Conservation (phyloP, 2,329 filamentous ascomycete species). For the Colletotrichum sp. region DNA sequence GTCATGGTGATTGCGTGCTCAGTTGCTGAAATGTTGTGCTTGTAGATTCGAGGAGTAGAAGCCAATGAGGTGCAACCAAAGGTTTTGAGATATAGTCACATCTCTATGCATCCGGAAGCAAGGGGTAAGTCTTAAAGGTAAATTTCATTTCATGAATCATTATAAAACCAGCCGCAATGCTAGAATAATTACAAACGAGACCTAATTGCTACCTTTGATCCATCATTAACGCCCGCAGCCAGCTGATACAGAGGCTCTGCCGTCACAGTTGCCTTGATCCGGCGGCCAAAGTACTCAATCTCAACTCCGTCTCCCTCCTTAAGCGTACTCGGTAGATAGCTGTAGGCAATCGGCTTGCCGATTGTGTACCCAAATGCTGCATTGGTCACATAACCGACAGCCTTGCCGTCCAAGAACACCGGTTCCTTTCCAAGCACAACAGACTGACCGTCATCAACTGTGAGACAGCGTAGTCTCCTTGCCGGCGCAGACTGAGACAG, state of each 20-base stretch:
- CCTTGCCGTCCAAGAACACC: conserved; percentile 52
- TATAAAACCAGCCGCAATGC: background rate
- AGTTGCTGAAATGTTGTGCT: background rate
- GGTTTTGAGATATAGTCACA: too few relatives aligned
- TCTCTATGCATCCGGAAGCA: too few relatives aligned
- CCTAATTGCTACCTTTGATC: background rate
- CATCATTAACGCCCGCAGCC: background rate
- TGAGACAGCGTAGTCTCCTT: conserved; percentile 52
- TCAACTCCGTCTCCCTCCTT: conserved; percentile 56
- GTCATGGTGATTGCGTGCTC: background rate
- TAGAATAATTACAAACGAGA: background rate
- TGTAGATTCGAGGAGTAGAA: background rate
- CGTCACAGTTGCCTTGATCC: conserved; percentile 58
- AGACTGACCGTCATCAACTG: conserved; percentile 60
- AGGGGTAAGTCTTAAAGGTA: too few relatives aligned
- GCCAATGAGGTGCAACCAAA: background rate
- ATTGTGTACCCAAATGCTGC: conserved; percentile 66
- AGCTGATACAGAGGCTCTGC: conserved; percentile 50
- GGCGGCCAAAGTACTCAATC: conserved; percentile 65
- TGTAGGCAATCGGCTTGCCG: conserved; percentile 63
- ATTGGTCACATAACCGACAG: conserved; percentile 64
- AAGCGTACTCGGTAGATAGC: conserved; percentile 56
- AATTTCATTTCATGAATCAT: background rate
- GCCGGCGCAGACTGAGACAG: conserved; percentile 36
- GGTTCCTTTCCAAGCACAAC: conserved; percentile 68